These are phyloP conservation scores for Colletotrichum falcatum DNA, from an alignment of 2,329 filamentous ascomycete species.

Conservation along the genomic window DNA sequence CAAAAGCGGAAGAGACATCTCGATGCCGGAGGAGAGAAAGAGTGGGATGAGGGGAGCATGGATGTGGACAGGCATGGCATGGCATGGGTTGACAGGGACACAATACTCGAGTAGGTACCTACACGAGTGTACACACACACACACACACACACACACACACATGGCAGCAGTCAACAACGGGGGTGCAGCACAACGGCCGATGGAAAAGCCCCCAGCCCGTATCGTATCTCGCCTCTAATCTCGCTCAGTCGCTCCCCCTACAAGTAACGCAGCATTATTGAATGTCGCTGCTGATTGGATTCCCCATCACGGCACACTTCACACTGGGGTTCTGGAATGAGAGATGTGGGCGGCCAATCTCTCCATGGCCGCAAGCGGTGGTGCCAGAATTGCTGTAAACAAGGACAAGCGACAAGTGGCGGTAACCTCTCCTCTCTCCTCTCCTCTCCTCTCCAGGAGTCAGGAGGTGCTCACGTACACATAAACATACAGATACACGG, in stretches of 20 bases:
- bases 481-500: background rate
- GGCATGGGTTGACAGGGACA: background rate
- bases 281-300: constrained; percentile 8
- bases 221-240: constrained; percentile 28
- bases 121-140: no score
- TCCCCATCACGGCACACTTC: constrained; percentile 20
- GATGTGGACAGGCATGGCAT: background rate
- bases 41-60: constrained; percentile 12
- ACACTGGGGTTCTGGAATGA: constrained; percentile 40
- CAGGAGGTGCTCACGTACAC: constrained; percentile 4
- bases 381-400: background rate
- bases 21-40: constrained; percentile 16
- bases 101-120: no score
- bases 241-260: constrained; percentile 17
- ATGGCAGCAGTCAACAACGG: background rate
- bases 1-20: constrained; percentile 30
- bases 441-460: background rate
- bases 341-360: constrained; percentile 39
- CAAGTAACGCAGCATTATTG: constrained; percentile 25
- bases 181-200: constrained; percentile 11
- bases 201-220: background rate
- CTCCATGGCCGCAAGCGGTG: constrained; percentile 33
- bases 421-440: background rate
- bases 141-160: no score
- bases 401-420: constrained; percentile 10